Base-by-base conservation (phyloP, 2,329 filamentous ascomycete species). In the Pseudodiploospora longispora region DNA sequence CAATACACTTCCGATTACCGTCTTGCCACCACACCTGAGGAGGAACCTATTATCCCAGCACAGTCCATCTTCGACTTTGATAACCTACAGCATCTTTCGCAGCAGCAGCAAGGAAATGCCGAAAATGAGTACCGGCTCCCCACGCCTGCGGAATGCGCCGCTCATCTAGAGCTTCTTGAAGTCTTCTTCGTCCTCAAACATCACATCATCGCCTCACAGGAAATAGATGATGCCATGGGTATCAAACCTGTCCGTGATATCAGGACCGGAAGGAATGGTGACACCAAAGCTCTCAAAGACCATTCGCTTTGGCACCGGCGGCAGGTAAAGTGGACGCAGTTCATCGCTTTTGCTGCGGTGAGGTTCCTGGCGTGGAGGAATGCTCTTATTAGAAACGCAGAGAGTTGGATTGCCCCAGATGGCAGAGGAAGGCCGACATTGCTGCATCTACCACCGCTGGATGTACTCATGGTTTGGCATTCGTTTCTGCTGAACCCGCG, bases 131-230 rank as follows among this genome's bases (percentile, higher is more conserved):
- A 6, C 31, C n/a, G 28, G 5, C 44, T 58, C 31, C 57, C 57
- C 6, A 46, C 29, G n/a, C 33, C 44, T 2, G 47, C 48, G 9
- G 50, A 57, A 19, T 79, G 75, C 52, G 71, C 76, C 27, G 69
- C 70, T 5, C 80, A 84, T 56, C 65, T 83, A 9, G 78, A 81
- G 55, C 64, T 83, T 2, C 65, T 84, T 1, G 72, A 81, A 47
- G 70, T 71, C 6, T 69, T 83, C 41, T 70, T 74, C 34, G 67
- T 72, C 33, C 60, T 83, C n/a, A 70, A 71, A n/a, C 48, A 52
- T 6, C 47, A 43, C 0, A 45, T 60, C 2, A 35, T 60, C 3
- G 41, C 47, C 1, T 59, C 58, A 1, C 37, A 34, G 6, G 44
- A 46, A 0, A 27, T 60, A 1, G 56, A 53, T n/a, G 34, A 32